Evolutionary conservation across 2,329 filamentous ascomycete genomes (phyloP), one percentile per base, ranked within the genome.

Genomic region (Diaporthe sp.): DNA sequence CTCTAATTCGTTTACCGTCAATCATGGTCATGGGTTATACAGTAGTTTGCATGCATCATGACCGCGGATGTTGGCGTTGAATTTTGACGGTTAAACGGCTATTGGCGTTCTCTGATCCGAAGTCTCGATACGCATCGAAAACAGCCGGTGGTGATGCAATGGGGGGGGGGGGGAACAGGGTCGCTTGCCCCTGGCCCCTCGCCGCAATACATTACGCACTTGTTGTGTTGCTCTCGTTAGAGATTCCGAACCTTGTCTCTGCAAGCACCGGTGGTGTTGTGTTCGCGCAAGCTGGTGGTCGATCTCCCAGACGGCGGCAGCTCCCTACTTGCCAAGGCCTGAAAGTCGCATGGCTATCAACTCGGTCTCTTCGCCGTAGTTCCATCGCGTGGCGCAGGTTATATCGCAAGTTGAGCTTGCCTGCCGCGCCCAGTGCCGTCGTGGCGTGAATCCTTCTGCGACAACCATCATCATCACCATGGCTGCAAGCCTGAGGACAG

Each of bases 361-460:
- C 19, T 51, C 30, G 42, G 61, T 35, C 44, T 37, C 61, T 17
- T 35, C 22, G 61, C n/a, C 22, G 42, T 50, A 51, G 61, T 66
- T 50, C 44, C 42, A 66, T 66, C 61, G 61, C 61, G 63, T 66
- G 32, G 44, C 63, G 42, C 44, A 66, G 15, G 22, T 66, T 35
- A 19, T 30, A 51, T 66, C 15, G 63, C 63, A 68, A 39, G 47
- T 68, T 25, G 47, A 47, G 10, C 47, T 68, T 68, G 63, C 63
- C 63, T 68, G 63, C 63, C 63, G 63, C 47, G 30, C 22, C 19
- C 10, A 10, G 22, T 51, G 61, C 27, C 51, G 61, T 66, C 63
- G 63, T 68, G 63, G 63, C 63, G 44, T 25, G 63, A 53, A 68
- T 68, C 63, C 63, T 68, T 22, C 47, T 53, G n/a, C 30, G n/a